These are phyloP conservation scores for Byssochlamys sp. DNA, from an alignment of 2,329 filamentous ascomycete species.

Conservation along the genomic window DNA sequence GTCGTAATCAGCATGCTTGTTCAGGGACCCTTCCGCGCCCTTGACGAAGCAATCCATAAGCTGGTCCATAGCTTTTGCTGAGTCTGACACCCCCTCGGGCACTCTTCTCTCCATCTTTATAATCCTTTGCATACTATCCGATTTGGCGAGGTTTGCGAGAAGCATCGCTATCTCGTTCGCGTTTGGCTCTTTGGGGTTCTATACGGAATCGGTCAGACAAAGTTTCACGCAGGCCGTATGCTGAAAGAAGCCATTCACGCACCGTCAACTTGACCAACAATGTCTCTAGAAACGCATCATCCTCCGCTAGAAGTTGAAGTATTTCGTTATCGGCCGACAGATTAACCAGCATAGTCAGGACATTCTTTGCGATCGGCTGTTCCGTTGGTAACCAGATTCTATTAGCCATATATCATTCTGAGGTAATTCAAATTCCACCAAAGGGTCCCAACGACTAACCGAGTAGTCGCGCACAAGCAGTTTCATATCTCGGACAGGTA, in stretches of 20 bases:
- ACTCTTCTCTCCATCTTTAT: constrained; percentile 58
- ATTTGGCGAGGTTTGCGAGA: constrained; percentile 82
- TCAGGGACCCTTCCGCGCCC: constrained; percentile 71
- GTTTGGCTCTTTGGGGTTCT: constrained; percentile 57
- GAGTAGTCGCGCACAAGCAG: constrained; percentile 74
- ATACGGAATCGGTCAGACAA: constrained; percentile 1
- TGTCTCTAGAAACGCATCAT: constrained; percentile 70
- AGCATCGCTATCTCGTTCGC: constrained; percentile 84
- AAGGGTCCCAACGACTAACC: constrained; percentile 44
- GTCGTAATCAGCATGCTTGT: constrained; percentile 77
- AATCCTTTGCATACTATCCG: constrained; percentile 60
- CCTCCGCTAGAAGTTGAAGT: constrained; percentile 60
- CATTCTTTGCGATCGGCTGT: constrained; percentile 84
- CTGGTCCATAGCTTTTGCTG: constrained; percentile 72
- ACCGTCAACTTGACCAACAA: constrained; percentile 65
- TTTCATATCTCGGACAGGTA: constrained; percentile 78
- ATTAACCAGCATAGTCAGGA: constrained; percentile 65
- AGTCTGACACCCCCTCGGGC: constrained; percentile 61
- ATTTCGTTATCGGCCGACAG: constrained; percentile 77
- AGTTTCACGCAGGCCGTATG: not conserved
- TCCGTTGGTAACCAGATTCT: constrained; percentile 2
- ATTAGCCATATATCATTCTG: not conserved
- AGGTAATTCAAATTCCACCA: not conserved
- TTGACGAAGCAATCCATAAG: constrained; percentile 93
- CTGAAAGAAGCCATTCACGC: constrained; percentile 35